phyloP scores from a whole-genome alignment of 495 filamentous ascomycete species.

The Hypomontagnella submonticulosa region DNA sequence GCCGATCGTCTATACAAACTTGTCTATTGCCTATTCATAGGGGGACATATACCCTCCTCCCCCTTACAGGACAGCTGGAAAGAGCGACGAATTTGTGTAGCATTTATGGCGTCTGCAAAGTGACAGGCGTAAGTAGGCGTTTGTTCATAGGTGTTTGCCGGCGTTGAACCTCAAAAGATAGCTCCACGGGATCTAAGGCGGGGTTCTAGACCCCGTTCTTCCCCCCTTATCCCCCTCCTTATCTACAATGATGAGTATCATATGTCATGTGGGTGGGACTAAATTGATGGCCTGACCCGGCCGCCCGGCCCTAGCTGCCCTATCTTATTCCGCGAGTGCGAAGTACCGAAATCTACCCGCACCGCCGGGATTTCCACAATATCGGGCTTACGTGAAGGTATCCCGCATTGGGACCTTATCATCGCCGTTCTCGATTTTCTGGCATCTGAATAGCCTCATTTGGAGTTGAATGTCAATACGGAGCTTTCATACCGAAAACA shows the following conservation, averaged over 20 bases:
- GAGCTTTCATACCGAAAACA: conserved; percentile 2
- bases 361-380: conserved; percentile 11
- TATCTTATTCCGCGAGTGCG: conserved; percentile 29
- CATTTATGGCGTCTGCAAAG: conserved; percentile 27
- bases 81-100: neutral
- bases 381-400: conserved; percentile 8
- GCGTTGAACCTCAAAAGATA: conserved; percentile 12
- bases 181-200: conserved; percentile 18
- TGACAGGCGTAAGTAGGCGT: conserved; percentile 1
- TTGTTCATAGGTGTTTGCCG: neutral
- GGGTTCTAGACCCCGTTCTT: conserved; percentile 35
- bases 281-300: conserved; percentile 9
- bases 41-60: neutral
- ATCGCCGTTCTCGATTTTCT: conserved; percentile 3
- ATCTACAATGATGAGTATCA: conserved; percentile 21
- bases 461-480: conserved; percentile 6
- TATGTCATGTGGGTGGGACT: neutral
- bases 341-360: conserved; percentile 16
- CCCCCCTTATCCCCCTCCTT: neutral
- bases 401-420: neutral
- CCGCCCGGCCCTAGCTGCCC: conserved; percentile 26
- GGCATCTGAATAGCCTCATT: conserved; percentile 16
- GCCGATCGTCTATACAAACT: neutral
- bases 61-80: conserved; percentile 6
- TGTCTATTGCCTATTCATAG: conserved; percentile 8